phyloP scores from a whole-genome alignment of 306 rosid species.

The Ceratonia siliqua region DNA sequence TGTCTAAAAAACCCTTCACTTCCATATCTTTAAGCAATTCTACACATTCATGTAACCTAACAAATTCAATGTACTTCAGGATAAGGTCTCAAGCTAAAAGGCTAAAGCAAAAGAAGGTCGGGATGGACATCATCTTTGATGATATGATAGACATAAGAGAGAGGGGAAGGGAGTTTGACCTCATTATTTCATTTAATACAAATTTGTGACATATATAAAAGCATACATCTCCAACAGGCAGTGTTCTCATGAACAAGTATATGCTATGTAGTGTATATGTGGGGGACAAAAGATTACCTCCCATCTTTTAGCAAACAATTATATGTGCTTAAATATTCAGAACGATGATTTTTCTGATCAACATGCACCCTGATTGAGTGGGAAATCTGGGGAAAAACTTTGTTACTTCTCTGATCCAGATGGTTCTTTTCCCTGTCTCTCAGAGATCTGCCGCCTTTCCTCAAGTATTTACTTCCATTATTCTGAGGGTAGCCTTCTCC shows the following conservation, averaged over 20 bases:
- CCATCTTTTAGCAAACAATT: constrained; percentile 65
- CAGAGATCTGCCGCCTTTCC: constrained; percentile 46
- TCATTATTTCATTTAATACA: constrained; percentile 21
- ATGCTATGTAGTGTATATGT: neutral
- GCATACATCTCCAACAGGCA: constrained; percentile 20
- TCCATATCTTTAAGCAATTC: constrained; percentile 84
- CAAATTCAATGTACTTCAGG: constrained; percentile 32
- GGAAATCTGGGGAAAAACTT: constrained; percentile 44
- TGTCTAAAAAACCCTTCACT: constrained; percentile 66
- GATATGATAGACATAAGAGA: constrained; percentile 15
- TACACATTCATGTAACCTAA: constrained; percentile 70
- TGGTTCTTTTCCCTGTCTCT: constrained; percentile 45
- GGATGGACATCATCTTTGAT: constrained; percentile 14
- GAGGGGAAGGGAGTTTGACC: constrained; percentile 20
- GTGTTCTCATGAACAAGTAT: constrained; percentile 26
- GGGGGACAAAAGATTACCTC: constrained; percentile 51
- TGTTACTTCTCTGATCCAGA: constrained; percentile 32
- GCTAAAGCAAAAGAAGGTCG: constrained; percentile 9
- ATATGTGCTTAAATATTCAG: constrained; percentile 59
- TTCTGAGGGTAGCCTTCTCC: constrained; percentile 43
- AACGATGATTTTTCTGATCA: constrained; percentile 43
- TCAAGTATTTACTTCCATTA: constrained; percentile 40
- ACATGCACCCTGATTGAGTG: constrained; percentile 43
- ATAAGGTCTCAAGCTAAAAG: constrained; percentile 41
- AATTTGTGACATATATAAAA: constrained; percentile 20